phyloP scores from a whole-genome alignment of 2,329 filamentous ascomycete species.

The Bipolaris gigantea region DNA sequence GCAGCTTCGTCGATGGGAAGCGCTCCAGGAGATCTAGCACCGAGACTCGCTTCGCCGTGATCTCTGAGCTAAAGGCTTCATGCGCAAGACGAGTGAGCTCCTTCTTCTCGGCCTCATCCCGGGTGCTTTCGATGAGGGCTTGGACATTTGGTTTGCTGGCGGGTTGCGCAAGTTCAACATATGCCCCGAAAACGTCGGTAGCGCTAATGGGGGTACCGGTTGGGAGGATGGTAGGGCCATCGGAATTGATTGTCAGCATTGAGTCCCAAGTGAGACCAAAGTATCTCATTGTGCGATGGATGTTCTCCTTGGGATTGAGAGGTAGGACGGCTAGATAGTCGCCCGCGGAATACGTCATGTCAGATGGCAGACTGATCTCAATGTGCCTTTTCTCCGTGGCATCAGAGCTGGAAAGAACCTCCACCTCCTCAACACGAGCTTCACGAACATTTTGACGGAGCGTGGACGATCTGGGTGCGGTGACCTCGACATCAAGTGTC shows the following conservation, averaged over 20 bases:
- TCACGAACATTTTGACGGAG: slow-evolving; percentile 44
- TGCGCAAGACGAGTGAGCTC: slow-evolving; percentile 54
- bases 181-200: slow-evolving; percentile 65
- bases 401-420: slow-evolving; percentile 34
- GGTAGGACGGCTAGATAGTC: slow-evolving; percentile 78
- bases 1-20: slow-evolving; percentile 59
- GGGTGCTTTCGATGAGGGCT: slow-evolving; percentile 53
- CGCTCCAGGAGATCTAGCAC: slow-evolving; percentile 70
- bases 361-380: slow-evolving; percentile 49
- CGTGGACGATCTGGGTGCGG: slow-evolving; percentile 39
- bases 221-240: slow-evolving; percentile 70
- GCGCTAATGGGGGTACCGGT: slow-evolving; percentile 63
- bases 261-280: slow-evolving; percentile 73
- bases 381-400: slow-evolving; percentile 45
- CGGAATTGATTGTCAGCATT: slow-evolving; percentile 59
- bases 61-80: slow-evolving; percentile 42
- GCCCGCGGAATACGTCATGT: slow-evolving; percentile 67
- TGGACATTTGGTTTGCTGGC: slow-evolving; percentile 66
- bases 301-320: slow-evolving; percentile 64
- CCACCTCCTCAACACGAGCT: slow-evolving; percentile 39
- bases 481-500: slow-evolving; percentile 37
- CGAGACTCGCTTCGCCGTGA: slow-evolving; percentile 60
- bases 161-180: slow-evolving; percentile 72
- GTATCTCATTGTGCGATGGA: slow-evolving; percentile 64
- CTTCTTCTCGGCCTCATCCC: slow-evolving; percentile 54